Evolutionary conservation across 1,139 yeast species (phyloP).

Genomic region (Kurtzmaniella natalensis): DNA sequence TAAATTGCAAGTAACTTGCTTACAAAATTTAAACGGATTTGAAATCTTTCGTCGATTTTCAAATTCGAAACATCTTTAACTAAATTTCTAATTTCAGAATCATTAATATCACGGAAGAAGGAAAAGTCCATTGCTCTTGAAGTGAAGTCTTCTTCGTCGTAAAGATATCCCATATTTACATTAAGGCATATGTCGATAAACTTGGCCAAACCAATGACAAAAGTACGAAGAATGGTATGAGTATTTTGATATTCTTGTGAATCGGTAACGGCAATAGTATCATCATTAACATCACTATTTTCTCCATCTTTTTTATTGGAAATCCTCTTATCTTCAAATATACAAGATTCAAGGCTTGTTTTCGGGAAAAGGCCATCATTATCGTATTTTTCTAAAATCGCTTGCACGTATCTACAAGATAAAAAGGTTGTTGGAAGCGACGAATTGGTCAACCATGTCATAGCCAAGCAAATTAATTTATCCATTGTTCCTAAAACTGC

Average conservation of each 20-base stretch:
- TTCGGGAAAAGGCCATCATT: neutral
- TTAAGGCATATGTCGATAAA: slow-evolving; percentile 46
- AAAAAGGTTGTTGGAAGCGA: slow-evolving; percentile 60
- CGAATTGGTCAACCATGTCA: slow-evolving; percentile 61
- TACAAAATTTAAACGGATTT: neutral
- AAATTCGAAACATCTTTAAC: slow-evolving; percentile 9
- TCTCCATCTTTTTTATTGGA: slow-evolving; percentile 3
- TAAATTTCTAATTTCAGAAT: slow-evolving; percentile 16
- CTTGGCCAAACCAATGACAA: slow-evolving; percentile 47
- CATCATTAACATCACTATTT: no score
- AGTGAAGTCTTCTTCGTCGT: slow-evolving; percentile 74
- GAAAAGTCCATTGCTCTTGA: slow-evolving; percentile 56
- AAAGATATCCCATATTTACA: slow-evolving; percentile 57
- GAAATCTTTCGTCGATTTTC: slow-evolving; percentile 11
- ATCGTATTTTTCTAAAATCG: slow-evolving; percentile 40
- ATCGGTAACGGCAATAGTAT: no score
- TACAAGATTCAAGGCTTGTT: no score
- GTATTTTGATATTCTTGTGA: slow-evolving; percentile 27
- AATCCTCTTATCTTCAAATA: slow-evolving; percentile 19
- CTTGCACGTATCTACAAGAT: slow-evolving; percentile 62
- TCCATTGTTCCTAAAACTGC: slow-evolving; percentile 46
- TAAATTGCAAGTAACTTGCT: neutral
- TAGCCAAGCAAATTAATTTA: slow-evolving; percentile 38
- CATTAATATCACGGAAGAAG: slow-evolving; percentile 25
- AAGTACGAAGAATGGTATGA: slow-evolving; percentile 46